phyloP scores from a whole-genome alignment of 176 grass and related monocot species.

The Tillandsia fasciculata region DNA sequence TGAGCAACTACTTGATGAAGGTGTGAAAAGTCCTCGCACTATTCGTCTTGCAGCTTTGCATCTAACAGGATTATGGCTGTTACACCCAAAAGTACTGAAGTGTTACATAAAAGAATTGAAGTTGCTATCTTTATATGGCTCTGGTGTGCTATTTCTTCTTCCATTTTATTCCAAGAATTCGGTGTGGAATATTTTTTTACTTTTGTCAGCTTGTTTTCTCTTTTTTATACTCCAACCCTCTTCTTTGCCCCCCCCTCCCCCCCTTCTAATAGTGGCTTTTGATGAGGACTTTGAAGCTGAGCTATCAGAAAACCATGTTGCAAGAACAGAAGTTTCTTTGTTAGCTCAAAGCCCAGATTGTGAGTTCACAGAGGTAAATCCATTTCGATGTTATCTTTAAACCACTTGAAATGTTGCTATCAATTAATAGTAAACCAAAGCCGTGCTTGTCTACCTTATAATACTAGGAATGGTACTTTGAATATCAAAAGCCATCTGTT shows the following conservation, averaged over 20 bases:
- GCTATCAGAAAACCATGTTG: slow-evolving; percentile 83
- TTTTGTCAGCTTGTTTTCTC: neutral
- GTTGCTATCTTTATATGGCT: slow-evolving; percentile 81
- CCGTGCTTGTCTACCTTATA: neutral
- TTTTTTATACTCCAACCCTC: slow-evolving; percentile 5
- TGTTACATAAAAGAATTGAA: slow-evolving; percentile 90
- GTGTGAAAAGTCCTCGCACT: slow-evolving; percentile 81
- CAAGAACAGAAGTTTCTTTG: slow-evolving; percentile 78
- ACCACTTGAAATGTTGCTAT: neutral
- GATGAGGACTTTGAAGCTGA: slow-evolving; percentile 98
- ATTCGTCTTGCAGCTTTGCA: slow-evolving; percentile 85
- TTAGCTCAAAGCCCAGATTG: slow-evolving; percentile 84
- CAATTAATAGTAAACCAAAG: neutral
- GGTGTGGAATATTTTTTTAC: slow-evolving; percentile 13
- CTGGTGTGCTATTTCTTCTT: slow-evolving; percentile 39
- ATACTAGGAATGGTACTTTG: neutral
- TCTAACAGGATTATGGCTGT: slow-evolving; percentile 77
- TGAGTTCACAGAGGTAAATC: slow-evolving; percentile 86
- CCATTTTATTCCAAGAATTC: slow-evolving; percentile 6
- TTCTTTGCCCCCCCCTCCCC: neutral
- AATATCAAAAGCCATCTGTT: neutral
- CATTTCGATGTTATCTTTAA: slow-evolving; percentile 12
- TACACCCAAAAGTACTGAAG: slow-evolving; percentile 62
- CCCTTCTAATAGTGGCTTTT: slow-evolving; percentile 56
- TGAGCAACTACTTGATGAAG: slow-evolving; percentile 71